Evolutionary conservation across 78 protist species (phyloP).

Genomic region (Chrysochromulina parva): DNA sequence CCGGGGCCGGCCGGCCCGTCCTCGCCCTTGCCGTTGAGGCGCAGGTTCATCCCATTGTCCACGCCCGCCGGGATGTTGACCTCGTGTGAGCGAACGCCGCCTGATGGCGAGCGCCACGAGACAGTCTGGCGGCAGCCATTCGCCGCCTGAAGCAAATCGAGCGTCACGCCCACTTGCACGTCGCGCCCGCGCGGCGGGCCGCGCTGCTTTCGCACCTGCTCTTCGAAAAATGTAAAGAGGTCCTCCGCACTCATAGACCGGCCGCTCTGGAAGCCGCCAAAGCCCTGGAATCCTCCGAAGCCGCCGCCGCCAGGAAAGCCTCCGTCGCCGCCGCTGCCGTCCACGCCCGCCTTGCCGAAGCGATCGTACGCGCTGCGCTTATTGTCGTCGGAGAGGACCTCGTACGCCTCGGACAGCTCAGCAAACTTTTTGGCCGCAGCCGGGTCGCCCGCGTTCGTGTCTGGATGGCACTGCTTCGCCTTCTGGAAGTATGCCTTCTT

Average conservation of each 20-base stretch:
- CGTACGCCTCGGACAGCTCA: slow-evolving; percentile 31
- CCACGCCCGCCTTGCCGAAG: slow-evolving; percentile 62
- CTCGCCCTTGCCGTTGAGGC: slow-evolving; percentile 69
- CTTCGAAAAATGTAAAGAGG: background rate
- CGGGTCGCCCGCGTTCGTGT: slow-evolving; percentile 16
- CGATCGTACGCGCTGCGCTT: slow-evolving; percentile 61
- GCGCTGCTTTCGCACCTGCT: background rate
- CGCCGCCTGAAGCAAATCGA: background rate
- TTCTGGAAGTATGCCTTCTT: slow-evolving; percentile 59
- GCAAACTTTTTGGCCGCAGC: slow-evolving; percentile 20
- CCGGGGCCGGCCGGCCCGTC: slow-evolving; percentile 64
- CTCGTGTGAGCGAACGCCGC: background rate
- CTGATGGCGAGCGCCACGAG: slow-evolving; percentile 1
- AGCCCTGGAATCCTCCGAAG: slow-evolving; percentile 60
- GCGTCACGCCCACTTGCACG: background rate
- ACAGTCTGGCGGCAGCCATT: background rate
- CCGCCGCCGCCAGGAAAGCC: slow-evolving; percentile 27
- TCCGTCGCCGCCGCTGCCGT: slow-evolving; percentile 51
- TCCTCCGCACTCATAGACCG: no score
- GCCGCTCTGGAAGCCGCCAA: background rate
- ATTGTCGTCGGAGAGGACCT: slow-evolving; percentile 52
- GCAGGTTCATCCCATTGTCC: slow-evolving; percentile 64
- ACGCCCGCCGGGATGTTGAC: slow-evolving; percentile 70
- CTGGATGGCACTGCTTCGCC: slow-evolving; percentile 69
- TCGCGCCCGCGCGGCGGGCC: background rate